Conservation (phyloP, 371 early-diverging fungal species). For the Mortierella sp. region DNA sequence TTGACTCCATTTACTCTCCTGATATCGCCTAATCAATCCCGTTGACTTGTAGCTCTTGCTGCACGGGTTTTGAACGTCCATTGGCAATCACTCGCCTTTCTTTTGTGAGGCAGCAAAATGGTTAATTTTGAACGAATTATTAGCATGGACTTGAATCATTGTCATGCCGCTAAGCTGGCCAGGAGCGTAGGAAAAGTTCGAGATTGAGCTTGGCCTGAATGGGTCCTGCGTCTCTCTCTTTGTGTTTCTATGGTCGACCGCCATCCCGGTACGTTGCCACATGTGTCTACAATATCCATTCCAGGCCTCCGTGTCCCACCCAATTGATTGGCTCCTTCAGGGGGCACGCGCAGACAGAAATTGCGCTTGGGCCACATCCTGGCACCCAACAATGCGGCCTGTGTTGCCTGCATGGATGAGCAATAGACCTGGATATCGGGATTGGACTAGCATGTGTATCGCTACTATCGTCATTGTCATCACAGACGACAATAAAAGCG, state of each 20-base stretch:
- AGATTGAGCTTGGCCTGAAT: too few species aligned
- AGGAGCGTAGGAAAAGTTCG: background rate
- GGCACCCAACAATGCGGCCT: background rate
- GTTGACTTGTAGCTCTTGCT: too few species aligned
- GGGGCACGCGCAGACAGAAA: background rate
- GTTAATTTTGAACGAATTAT: background rate
- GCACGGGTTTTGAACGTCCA: too few species aligned
- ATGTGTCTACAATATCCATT: too few species aligned
- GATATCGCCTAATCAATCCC: too few species aligned
- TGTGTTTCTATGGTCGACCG: too few species aligned
- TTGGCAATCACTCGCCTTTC: too few species aligned
- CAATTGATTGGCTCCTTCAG: too few species aligned
- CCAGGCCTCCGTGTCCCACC: too few species aligned
- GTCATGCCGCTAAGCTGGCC: background rate
- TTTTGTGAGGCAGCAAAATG: slow-evolving; percentile 8
- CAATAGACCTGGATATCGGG: too few species aligned
- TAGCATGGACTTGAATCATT: background rate
- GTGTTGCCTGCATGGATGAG: background rate
- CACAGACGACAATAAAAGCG: background rate
- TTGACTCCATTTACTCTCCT: background rate
- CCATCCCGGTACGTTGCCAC: too few species aligned
- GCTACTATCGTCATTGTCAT: background rate
- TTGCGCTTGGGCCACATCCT: slow-evolving; percentile 9
- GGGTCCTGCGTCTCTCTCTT: background rate
- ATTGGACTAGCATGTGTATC: too few species aligned